phyloP scores from a whole-genome alignment of 2,329 filamentous ascomycete species.

The Ceratocystis harringtonii region DNA sequence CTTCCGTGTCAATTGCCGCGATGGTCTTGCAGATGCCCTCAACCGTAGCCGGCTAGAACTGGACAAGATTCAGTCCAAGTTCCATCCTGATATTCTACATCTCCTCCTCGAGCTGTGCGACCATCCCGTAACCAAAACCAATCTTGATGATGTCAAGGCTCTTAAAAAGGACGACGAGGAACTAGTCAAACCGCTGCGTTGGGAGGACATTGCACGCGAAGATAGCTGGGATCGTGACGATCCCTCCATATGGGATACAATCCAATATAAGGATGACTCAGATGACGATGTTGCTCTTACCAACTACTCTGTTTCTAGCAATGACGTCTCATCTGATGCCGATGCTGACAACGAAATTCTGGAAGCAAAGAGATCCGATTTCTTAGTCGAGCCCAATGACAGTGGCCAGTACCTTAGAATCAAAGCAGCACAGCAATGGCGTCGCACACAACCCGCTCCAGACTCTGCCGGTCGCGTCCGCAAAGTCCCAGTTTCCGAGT shows the following conservation, averaged over 20 bases:
- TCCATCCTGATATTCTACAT: conserved; percentile 64
- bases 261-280: conserved; percentile 54
- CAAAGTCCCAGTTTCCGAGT: conserved; percentile 46
- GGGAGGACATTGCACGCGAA: conserved; percentile 64
- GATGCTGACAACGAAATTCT: neutral
- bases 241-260: conserved; percentile 53
- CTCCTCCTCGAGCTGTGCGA: conserved; percentile 71
- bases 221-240: conserved; percentile 53
- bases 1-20: conserved; percentile 64
- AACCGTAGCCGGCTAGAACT: conserved; percentile 44
- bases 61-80: conserved; percentile 38
- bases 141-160: conserved; percentile 45
- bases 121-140: conserved; percentile 56
- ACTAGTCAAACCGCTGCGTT: conserved; percentile 42
- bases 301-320: conserved; percentile 25
- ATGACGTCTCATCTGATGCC: conserved; percentile 22
- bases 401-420: conserved; percentile 24
- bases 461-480: conserved; percentile 25
- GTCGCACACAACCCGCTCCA: conserved; percentile 24
- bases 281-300: conserved; percentile 35
- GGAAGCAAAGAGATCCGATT: conserved; percentile 21
- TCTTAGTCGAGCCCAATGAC: conserved; percentile 26
- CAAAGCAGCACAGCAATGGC: conserved; percentile 26
- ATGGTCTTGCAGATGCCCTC: conserved; percentile 62
- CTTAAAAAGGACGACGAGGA: conserved; percentile 28